phyloP scores from a whole-genome alignment of 2,329 filamentous ascomycete species.

The Colletotrichum trifolii region DNA sequence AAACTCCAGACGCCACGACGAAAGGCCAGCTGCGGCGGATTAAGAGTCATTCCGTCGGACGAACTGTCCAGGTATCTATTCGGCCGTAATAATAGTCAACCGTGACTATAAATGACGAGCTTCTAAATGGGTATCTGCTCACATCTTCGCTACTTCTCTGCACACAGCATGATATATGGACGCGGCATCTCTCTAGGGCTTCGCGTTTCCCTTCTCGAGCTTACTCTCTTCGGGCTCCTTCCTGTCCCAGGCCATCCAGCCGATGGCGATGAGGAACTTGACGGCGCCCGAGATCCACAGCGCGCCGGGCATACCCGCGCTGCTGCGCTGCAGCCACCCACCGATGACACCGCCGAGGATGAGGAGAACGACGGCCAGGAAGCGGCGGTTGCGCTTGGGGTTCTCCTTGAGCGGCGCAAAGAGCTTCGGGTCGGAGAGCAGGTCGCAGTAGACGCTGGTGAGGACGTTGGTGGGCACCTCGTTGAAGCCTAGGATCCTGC shows the following conservation, averaged over 20 bases:
- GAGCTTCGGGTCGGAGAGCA: conserved; percentile 61
- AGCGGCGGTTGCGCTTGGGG: conserved; percentile 60
- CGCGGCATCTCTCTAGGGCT: background rate
- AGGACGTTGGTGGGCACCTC: conserved; percentile 66
- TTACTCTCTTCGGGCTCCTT: conserved; percentile 36
- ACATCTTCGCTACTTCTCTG: background rate
- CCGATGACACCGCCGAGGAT: conserved; percentile 59
- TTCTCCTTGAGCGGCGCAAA: conserved; percentile 54
- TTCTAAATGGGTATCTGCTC: conserved; percentile 16
- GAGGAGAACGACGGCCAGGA: conserved; percentile 56
- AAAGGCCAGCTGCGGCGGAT: too few relatives aligned
- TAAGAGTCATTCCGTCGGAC: too few relatives aligned
- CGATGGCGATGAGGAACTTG: conserved; percentile 53
- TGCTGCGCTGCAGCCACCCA: conserved; percentile 59
- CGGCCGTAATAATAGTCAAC: too few relatives aligned
- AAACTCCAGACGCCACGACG: too few relatives aligned
- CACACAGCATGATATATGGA: background rate
- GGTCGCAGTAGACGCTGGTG: conserved; percentile 65
- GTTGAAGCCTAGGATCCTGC: conserved; percentile 60
- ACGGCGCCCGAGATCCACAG: conserved; percentile 59
- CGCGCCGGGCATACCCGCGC: conserved; percentile 52
- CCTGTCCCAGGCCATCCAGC: conserved; percentile 48
- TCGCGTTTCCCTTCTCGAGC: conserved; percentile 27
- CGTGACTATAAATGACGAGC: background rate
- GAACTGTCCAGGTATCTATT: too few relatives aligned